These are phyloP conservation scores for Knoxia roxburghii DNA, from an alignment of 257 asterid genomes.

Conservation along the genomic window DNA sequence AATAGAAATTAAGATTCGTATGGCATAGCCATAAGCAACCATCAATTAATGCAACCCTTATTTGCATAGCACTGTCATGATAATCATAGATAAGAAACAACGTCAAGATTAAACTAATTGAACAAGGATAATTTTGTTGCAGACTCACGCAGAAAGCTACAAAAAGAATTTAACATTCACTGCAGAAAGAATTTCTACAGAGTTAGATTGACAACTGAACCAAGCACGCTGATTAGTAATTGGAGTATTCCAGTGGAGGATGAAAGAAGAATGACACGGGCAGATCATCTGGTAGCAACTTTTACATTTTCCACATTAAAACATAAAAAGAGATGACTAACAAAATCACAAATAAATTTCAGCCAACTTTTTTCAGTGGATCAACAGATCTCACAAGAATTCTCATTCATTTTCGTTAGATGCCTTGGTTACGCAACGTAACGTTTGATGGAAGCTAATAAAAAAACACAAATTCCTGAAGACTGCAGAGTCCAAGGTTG, in stretches of 20 bases:
- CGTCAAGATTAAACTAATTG: background rate
- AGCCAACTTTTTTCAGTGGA: background rate
- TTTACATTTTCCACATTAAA: background rate
- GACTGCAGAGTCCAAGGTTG: background rate
- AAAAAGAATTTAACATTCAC: background rate
- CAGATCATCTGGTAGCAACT: background rate
- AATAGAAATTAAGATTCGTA: background rate
- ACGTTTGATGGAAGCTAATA: background rate
- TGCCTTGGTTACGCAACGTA: background rate
- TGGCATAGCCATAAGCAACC: no score
- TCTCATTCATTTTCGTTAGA: background rate
- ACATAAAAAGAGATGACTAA: background rate
- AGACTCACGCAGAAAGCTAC: background rate
- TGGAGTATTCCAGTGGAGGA: background rate
- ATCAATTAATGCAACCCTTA: no score
- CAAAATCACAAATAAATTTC: background rate
- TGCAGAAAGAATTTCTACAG: background rate
- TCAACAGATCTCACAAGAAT: background rate
- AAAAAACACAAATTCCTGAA: background rate
- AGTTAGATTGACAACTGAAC: conserved; percentile 2
- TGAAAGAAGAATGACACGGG: background rate
- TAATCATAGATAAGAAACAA: background rate
- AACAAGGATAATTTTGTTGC: background rate
- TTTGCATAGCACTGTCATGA: no score
- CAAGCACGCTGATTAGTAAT: background rate